Conservation (phyloP, 192 early-diverging fungal genomes). For the Coemansia asiatica region DNA sequence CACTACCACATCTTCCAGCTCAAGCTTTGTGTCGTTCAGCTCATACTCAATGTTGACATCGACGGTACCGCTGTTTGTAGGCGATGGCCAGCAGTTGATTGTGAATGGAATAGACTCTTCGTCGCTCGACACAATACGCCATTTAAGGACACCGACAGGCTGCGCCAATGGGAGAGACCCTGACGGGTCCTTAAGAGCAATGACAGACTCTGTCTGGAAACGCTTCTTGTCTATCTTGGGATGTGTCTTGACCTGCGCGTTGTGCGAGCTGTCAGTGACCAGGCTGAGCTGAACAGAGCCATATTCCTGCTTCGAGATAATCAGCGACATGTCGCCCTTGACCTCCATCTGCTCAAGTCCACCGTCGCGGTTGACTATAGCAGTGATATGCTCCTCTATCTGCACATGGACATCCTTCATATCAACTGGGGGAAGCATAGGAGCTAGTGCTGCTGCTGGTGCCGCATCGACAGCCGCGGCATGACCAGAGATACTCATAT, state of each 20-base stretch:
- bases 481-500: slow-evolving; percentile 25
- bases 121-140: slow-evolving; percentile 81
- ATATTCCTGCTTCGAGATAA: slow-evolving; percentile 68
- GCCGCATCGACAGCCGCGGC: slow-evolving; percentile 9
- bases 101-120: slow-evolving; percentile 80
- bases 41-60: slow-evolving; percentile 99
- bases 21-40: slow-evolving; percentile 71
- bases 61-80: slow-evolving; percentile 77
- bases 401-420: slow-evolving; percentile 80
- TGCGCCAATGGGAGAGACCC: slow-evolving; percentile 84
- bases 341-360: slow-evolving; percentile 91
- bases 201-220: slow-evolving; percentile 67
- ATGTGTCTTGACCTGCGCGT: slow-evolving; percentile 94
- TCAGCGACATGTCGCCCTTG: slow-evolving; percentile 85
- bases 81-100: slow-evolving; percentile 97
- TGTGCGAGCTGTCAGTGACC: slow-evolving; percentile 58
- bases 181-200: slow-evolving; percentile 80
- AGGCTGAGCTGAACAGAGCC: slow-evolving; percentile 68
- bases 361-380: slow-evolving; percentile 84
- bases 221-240: slow-evolving; percentile 94
- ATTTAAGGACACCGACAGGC: slow-evolving; percentile 84
- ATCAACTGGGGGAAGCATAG: slow-evolving; percentile 40
- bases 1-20: slow-evolving; percentile 83
- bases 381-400: slow-evolving; percentile 85
- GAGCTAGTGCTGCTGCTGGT: neutral